These are phyloP conservation scores for Patellaria atrata DNA, from an alignment of 495 filamentous ascomycete genomes.

Conservation along the genomic window DNA sequence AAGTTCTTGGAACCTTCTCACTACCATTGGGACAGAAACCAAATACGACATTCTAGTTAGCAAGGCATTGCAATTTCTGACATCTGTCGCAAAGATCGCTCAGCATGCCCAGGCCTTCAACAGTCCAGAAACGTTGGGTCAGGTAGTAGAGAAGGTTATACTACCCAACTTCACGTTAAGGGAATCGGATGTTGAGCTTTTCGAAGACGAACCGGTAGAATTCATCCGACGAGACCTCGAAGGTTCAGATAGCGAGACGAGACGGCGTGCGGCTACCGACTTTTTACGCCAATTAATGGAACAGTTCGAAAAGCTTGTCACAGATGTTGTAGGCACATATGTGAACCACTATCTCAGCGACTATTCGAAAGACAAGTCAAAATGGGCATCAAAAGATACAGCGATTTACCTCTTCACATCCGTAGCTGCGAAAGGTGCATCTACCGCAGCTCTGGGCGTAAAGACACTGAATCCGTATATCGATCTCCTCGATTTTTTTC, in stretches of 20 bases:
- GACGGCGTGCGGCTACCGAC: constrained; percentile 82
- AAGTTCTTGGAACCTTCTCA: constrained; percentile 82
- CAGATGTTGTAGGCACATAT: constrained; percentile 64
- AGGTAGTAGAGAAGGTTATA: constrained; percentile 89
- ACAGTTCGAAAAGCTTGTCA: constrained; percentile 74
- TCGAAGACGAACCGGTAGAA: constrained; percentile 97
- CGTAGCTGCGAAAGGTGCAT: constrained; percentile 77
- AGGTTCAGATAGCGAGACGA: constrained; percentile 87
- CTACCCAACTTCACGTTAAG: constrained; percentile 82
- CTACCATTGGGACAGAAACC: constrained; percentile 66
- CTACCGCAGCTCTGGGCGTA: constrained; percentile 75
- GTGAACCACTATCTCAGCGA: constrained; percentile 59
- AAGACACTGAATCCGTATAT: constrained; percentile 64
- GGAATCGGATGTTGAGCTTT: constrained; percentile 85
- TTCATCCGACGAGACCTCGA: constrained; percentile 94
- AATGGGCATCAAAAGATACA: constrained; percentile 96
- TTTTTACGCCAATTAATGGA: constrained; percentile 78
- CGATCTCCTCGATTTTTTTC: constrained; percentile 85
- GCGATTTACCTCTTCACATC: constrained; percentile 90
- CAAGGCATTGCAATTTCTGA: constrained; percentile 85
- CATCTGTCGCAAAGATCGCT: constrained; percentile 61
- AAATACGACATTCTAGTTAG: constrained; percentile 95
- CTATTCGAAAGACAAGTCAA: constrained; percentile 53
- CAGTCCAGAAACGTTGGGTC: constrained; percentile 51
- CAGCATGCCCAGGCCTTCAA: constrained; percentile 78